phyloP scores from a whole-genome alignment of 371 early-diverging fungal genomes.

The Synchytrium microbalum region DNA sequence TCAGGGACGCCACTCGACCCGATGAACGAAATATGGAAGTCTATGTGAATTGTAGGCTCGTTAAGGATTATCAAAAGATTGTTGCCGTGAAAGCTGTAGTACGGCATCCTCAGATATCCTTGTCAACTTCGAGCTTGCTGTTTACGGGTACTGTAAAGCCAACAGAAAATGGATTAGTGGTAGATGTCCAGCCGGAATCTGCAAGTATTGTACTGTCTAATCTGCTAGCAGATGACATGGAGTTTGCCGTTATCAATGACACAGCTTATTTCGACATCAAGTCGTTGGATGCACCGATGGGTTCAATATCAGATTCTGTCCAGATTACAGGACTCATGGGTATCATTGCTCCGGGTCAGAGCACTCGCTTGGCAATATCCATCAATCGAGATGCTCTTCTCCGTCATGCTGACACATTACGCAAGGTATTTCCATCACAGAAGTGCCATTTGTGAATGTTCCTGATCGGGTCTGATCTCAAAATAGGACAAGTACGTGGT shows the following conservation, averaged over 20 bases:
- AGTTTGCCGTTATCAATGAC: conserved; percentile 56
- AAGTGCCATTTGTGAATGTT: too few species aligned
- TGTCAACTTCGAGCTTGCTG: conserved; percentile 18
- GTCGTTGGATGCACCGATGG: conserved; percentile 8
- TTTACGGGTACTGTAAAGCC: conserved; percentile 24
- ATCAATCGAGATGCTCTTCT: too few species aligned
- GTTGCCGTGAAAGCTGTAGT: conserved; percentile 51
- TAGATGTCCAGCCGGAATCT: conserved; percentile 13
- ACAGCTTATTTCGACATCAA: conserved; percentile 53
- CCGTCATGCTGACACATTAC: too few species aligned
- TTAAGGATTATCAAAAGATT: conserved; percentile 65
- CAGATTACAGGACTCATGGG: too few species aligned
- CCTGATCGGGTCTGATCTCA: too few species aligned
- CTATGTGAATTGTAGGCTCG: conserved; percentile 61
- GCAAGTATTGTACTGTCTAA: conserved; percentile 33
- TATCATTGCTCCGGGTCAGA: too few species aligned
- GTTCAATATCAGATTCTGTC: too few species aligned
- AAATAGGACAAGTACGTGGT: conserved; percentile 60
- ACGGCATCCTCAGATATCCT: conserved; percentile 39
- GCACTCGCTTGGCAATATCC: too few species aligned
- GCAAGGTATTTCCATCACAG: too few species aligned
- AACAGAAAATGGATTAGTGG: conserved; percentile 1
- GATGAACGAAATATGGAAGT: conserved; percentile 54
- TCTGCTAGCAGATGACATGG: conserved; percentile 37
- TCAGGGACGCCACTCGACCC: conserved; percentile 15